Evolutionary conservation across 2,329 filamentous ascomycete genomes (phyloP), one percentile per base, ranked within the genome.

Genomic region (Phoma sp.): DNA sequence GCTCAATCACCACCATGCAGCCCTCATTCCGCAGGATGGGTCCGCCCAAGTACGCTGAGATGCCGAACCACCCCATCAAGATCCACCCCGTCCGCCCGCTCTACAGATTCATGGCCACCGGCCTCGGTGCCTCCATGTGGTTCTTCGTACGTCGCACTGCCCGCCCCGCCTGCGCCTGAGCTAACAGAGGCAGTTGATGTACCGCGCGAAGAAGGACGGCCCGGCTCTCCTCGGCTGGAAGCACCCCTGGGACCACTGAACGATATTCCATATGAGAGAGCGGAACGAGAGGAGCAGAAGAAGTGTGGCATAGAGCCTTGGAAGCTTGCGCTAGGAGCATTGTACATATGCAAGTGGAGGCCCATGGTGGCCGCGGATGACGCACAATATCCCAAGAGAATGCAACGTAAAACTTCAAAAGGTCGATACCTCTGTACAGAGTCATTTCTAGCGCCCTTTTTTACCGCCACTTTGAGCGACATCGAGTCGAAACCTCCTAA

Each of bases 131-230:
- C 49, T 91, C 90, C 80, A 99, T 98, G 95, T 99, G 95, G 95
- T 98, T 99, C 80, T 99, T 95, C 77, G 93, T 98, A 85, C 73
- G 89, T 81, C 50, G 7, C 56, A 40, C 9, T 21, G 11, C 12
- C 11, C 4, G 15, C 14, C 2, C n/a, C 12, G 21, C 25, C 5
- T 23, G 15, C n/a, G 38, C 18, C 7, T 15, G 28, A 10, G 53
- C 71, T 75, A 36, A 74, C 56, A 21, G 23, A 12, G 5, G 30
- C 69, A 96, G 93, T 80, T 97, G 74, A 92, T 97, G 87, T 98
- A 97, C 81, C 87, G 95, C 71, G 92, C 92, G 69, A 96, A 93
- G 86, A 90, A 97, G 81, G 95, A 99, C 72, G 93, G 93, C n/a
- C 84, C 93, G 20, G 93, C 87, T 48, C 81, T 98, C 61, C 76